Evolutionary conservation across 1,284 basidiomycete genomes (phyloP).

Genomic region (Microbotryum scabiosae): DNA sequence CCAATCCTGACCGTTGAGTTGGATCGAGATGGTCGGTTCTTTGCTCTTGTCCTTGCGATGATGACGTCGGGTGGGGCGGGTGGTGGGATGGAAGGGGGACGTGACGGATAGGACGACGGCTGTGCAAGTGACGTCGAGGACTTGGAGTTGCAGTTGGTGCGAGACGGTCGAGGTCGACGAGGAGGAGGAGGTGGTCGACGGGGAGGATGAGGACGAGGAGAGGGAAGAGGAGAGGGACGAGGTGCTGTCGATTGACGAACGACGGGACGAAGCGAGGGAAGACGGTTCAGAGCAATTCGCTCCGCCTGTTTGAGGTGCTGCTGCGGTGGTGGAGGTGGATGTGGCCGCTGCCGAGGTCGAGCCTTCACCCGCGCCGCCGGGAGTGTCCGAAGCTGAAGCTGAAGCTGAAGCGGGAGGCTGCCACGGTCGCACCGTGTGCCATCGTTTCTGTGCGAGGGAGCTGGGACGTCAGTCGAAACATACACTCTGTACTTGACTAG

Average conservation of each 20-base stretch:
- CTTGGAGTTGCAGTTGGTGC: constrained; percentile 12
- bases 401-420: too few relatives aligned
- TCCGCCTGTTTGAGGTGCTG: not conserved
- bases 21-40: constrained; percentile 24
- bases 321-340: not conserved
- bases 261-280: not conserved
- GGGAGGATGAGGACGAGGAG: not conserved
- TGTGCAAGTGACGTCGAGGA: constrained; percentile 29
- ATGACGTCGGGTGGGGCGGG: not conserved
- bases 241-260: not conserved
- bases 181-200: not conserved
- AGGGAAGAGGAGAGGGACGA: not conserved
- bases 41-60: not conserved
- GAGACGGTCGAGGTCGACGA: not conserved
- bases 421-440: too few relatives aligned
- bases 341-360: not conserved
- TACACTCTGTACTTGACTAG: too few relatives aligned
- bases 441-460: too few relatives aligned
- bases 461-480: too few relatives aligned
- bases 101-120: constrained; percentile 26
- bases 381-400: too few relatives aligned
- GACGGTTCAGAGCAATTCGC: not conserved
- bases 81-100: constrained; percentile 4
- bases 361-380: too few relatives aligned
- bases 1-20: constrained; percentile 27